These are phyloP conservation scores for Magnusiomyces ingens DNA, from an alignment of 1,139 yeast genomes.

Conservation along the genomic window DNA sequence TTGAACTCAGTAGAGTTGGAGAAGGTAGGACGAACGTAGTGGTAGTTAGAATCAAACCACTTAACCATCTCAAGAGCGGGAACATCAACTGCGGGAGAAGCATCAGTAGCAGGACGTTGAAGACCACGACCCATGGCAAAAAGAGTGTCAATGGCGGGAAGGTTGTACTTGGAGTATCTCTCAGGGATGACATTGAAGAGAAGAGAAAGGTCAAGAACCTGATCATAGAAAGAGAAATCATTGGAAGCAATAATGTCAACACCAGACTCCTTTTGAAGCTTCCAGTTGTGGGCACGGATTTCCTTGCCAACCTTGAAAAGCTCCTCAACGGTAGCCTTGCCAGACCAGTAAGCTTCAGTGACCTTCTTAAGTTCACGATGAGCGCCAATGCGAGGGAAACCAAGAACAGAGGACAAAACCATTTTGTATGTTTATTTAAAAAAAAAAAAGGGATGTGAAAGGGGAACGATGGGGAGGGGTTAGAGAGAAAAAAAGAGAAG, in stretches of 20 bases:
- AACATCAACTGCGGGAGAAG: slow-evolving; percentile 87
- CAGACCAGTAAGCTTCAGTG: slow-evolving; percentile 98
- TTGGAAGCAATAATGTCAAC: slow-evolving; percentile 95
- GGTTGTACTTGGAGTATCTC: slow-evolving; percentile 87
- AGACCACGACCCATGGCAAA: slow-evolving; percentile 99
- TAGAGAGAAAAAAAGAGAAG: slow-evolving; percentile 3
- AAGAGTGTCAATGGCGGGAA: slow-evolving; percentile 83
- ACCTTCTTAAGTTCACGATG: slow-evolving; percentile 98
- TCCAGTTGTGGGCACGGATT: slow-evolving; percentile 95
- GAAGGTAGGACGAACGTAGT: slow-evolving; percentile 98
- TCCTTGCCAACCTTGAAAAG: slow-evolving; percentile 90
- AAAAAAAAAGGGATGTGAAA: slow-evolving; percentile 3
- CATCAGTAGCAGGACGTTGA: slow-evolving; percentile 90
- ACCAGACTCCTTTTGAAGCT: slow-evolving; percentile 94
- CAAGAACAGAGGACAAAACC: slow-evolving; percentile 95
- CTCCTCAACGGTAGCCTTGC: slow-evolving; percentile 82
- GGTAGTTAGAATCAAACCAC: slow-evolving; percentile 99
- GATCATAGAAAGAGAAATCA: slow-evolving; percentile 98
- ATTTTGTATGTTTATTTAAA: slow-evolving; percentile 36
- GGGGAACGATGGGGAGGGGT: slow-evolving; percentile 4
- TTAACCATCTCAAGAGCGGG: slow-evolving; percentile 99
- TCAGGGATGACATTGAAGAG: slow-evolving; percentile 95
- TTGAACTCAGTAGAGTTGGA: slow-evolving; percentile 93
- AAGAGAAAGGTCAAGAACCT: slow-evolving; percentile 85
- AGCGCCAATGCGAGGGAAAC: slow-evolving; percentile 97